Percentiles rank a stretch among this genome's conserved stretches.
These are phyloP conservation scores for Amanita pallidorosea DNA, from an alignment of 768 basidiomycete genomes.

Conservation along the genomic window DNA sequence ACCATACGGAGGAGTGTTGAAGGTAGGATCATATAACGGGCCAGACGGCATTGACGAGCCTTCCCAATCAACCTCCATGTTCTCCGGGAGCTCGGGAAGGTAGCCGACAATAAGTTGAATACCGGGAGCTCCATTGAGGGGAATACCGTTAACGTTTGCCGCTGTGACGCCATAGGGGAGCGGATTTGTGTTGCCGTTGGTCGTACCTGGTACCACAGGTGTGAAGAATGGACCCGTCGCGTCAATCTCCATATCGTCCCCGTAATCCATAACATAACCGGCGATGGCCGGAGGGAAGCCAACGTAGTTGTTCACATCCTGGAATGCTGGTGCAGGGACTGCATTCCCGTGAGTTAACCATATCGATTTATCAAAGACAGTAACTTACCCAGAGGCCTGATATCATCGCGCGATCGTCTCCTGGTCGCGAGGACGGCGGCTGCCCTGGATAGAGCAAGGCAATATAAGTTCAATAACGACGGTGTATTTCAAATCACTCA, in stretches of 20 bases:
- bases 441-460: background rate
- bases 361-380: too few relatives aligned
- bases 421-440: background rate
- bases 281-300: background rate
- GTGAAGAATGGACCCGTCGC: background rate
- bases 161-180: too few relatives aligned
- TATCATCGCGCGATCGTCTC: background rate
- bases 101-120: too few relatives aligned
- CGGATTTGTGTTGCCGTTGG: too few relatives aligned
- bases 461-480: background rate
- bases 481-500: too few relatives aligned
- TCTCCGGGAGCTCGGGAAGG: background rate
- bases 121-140: too few relatives aligned
- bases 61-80: background rate
- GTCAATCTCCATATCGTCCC: background rate
- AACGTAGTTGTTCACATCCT: background rate
- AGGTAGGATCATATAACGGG: too few relatives aligned
- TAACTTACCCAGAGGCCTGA: background rate
- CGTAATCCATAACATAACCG: background rate
- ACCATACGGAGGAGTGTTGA: too few relatives aligned
- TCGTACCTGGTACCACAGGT: background rate
- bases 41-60: background rate
- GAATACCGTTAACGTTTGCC: too few relatives aligned
- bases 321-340: background rate
- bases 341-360: too few relatives aligned